Base-by-base conservation (phyloP, 2,329 filamentous ascomycete genomes). In the Cytospora piceae region DNA sequence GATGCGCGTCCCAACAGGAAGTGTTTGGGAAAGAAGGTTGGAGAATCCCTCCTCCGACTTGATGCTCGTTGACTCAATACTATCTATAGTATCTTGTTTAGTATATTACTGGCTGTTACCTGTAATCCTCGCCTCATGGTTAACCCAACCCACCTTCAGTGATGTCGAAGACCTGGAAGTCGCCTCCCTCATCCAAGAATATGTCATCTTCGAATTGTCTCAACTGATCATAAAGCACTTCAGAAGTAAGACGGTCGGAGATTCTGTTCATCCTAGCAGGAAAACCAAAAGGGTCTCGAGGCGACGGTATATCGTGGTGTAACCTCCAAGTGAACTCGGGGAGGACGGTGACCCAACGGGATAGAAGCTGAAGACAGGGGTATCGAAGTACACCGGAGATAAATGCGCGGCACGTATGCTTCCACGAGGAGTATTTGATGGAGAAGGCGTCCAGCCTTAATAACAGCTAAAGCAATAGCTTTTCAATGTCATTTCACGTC, bases 91-190 rank as follows among this genome's bases (percentile, higher is more conserved):
- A 20, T n/a, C 2, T 7, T 11, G 22, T 20, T 22, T 15, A 46
- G 15, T 39, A 20, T 17, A n/a, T 20, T 31, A 9, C 3, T 4
- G 15, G 7, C 11, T 56, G 8, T 3, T 2, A 2, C 4, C 3
- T 22, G 11, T 37, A 12, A 9, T 17, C 22, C 20, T 32, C 4
- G 15, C 17, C 5, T n/a, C 4, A 4, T 54, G 8, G 6, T 49
- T 2, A 14, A 22, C 63, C 32, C 56, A 14, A 22, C 63, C 32
- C 56, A 65, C 63, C 46, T 15, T 39, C 22, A 14, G n/a, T 62
- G 24, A 63, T 52, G 51, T 63, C 61, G 27, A 56, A 60, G 5
- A 62, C 53, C 22, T 57, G 39, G n/a, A 65, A 62, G n/a, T 39
- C 49, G 4, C 63, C 63, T n/a, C 53, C 53, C 5, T 58, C 42